Base-by-base conservation (phyloP, 2,329 filamentous ascomycete genomes). In the Cladosporium sp. region DNA sequence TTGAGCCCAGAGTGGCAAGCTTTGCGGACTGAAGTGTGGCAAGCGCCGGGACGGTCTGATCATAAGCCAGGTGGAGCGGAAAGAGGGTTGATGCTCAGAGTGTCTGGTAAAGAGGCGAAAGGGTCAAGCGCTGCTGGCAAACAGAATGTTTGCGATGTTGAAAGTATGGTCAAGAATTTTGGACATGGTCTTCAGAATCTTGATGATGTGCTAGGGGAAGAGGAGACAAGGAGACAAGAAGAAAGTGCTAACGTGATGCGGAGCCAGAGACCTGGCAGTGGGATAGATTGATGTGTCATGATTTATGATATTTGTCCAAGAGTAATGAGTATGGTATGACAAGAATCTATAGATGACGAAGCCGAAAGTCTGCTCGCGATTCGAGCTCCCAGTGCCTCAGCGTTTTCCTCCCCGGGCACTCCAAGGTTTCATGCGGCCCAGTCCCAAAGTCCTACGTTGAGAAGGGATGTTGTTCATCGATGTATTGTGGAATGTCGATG, bases 1-100 rank as follows among this genome's bases (percentile, higher is more conserved):
- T 75, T 97, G 12, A 88, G 84, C 8, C 76, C 86, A 0, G 83
- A 87, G 50, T 97, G 93, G 86, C 85, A 88, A 65, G 78, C 87
- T 13, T 74, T 84, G 34, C 73, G 75, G 15, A 80, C 81, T 0
- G 73, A 74, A 9, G 73, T 88, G 9, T 74, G 76, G 7, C 76
- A 78, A 9, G 86, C 87, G 15, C 87, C 87, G 1, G 87, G 83
- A 1, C 88, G 85, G 69, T 9, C 58, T 49, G 51, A 42, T 12
- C 34, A 40, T 12, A 54, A 40, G 20, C 52, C 37, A 20, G 63
- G 60, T 17, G 66, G 63, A 28, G 70, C 62, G 12, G 71, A 73
- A 34, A 74, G 74, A 39, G 75, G 77, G 6, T 69, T 87, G 62
- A 86, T 89, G 81, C 71, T 89, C 45, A 77, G 76, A 58, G 81